Base-by-base conservation (phyloP, 179 eudicot species). In the Vitellaria paradoxa region DNA sequence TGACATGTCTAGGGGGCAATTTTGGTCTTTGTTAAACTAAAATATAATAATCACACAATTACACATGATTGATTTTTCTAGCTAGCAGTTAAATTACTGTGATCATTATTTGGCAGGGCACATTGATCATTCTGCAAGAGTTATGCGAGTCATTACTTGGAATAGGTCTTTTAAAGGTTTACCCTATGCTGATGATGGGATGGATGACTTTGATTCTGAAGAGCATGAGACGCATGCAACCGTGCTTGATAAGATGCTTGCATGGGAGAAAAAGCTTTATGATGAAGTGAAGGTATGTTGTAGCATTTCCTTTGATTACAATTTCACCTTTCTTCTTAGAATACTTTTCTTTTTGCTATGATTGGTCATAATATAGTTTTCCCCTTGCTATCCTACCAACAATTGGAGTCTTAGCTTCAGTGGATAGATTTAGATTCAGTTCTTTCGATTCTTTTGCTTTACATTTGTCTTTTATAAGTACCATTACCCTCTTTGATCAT, bases 191-290 rank as follows among this genome's bases (percentile, higher is more conserved):
- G 92, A 91, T 74, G 91, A 88, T 59, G 81, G 71, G 63, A 79
- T 75, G 77, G 94, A 92, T 77, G 93, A 91, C 74, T 80, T 88
- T 67, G 91, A 93, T 76, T 85, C 88, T 12, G 97, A 93, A 82
- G 91, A 89, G 86, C 82, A 88, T 76, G 98, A 94, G 77, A 92
- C 96, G 74, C 98, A 89, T 84, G 97, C 97, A 62, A 89, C 96
- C 0, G 92, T 93, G 69, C 81, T 94, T 78, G 98, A 94, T 81
- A 94, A 91, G 79, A 86, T 94, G 88, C 87, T 92, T 76, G 97
- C 97, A 24, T 94, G 98, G 98, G 98, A 94, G 87, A 93, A 91
- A 78, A 94, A 94, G 86, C 87, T 94, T 66, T 92, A 87, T 80
- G 96, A 94, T 81, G 97, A 94, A 93, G 94, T 92, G 66, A 94